A percentile compares a stretch with the other conserved stretches of the same genome.
Conservation (phyloP, 2,329 filamentous ascomycete species). For the Acarospora socialis region DNA sequence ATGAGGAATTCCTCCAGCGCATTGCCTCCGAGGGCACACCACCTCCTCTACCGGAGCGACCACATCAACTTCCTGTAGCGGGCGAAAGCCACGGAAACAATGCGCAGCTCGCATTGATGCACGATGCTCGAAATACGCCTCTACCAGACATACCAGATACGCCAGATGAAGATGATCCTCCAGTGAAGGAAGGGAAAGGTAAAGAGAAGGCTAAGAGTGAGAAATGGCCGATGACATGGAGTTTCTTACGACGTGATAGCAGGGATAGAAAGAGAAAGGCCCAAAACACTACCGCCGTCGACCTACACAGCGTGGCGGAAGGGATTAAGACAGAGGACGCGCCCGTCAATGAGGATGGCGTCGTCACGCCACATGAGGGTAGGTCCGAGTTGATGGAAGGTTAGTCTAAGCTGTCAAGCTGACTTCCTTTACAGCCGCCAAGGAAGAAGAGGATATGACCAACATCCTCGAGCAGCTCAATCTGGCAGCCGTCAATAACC, state of each 20-base stretch:
- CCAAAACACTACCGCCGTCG: conserved; percentile 19
- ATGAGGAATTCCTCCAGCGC: conserved; percentile 15
- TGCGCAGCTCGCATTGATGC: conserved; percentile 31
- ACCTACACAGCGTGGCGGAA: conserved; percentile 18
- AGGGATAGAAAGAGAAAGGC: conserved; percentile 22
- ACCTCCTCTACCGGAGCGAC: conserved; percentile 11
- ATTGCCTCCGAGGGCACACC: conserved; percentile 13
- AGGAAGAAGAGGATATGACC: conserved; percentile 59
- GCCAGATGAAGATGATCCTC: conserved; percentile 24
- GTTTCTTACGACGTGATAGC: conserved; percentile 26
- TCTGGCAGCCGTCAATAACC: conserved; percentile 70
- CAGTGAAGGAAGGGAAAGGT: conserved; percentile 15
- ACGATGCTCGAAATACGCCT: conserved; percentile 33
- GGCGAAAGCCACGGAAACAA: conserved; percentile 22
- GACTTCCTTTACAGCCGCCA: conserved; percentile 22
- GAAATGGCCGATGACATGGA: conserved; percentile 20
- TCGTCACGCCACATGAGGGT: conserved; percentile 26
- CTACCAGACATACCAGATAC: conserved; percentile 35
- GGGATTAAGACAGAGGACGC: conserved; percentile 17
- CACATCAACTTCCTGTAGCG: conserved; percentile 9
- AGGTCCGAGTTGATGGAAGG: conserved; percentile 23
- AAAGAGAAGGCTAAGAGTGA: conserved; percentile 13
- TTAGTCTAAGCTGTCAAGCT: conserved; percentile 23
- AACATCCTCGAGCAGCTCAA: conserved; percentile 73
- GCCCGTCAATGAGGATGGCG: conserved; percentile 23